Conservation (phyloP, 495 filamentous ascomycete genomes). For the Hypoxylon intermedium region DNA sequence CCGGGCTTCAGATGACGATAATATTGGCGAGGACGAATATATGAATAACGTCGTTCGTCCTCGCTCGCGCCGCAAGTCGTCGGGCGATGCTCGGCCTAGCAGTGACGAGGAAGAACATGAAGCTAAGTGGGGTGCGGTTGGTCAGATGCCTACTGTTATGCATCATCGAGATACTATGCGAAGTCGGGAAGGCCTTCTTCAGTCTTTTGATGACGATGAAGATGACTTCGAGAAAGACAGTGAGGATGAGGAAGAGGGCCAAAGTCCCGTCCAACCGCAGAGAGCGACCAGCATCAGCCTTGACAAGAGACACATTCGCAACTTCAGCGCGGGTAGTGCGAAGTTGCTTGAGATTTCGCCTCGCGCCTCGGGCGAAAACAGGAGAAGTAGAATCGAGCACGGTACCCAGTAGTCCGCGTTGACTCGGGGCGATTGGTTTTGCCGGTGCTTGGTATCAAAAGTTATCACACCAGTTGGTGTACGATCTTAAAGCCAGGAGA, state of each 20-base stretch:
- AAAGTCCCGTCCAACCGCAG: conserved; percentile 54
- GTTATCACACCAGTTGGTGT: conserved; percentile 5
- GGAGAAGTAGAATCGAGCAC: conserved; percentile 34
- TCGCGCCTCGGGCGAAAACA: conserved; percentile 53
- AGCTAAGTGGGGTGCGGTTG: conserved; percentile 55
- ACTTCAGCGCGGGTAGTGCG: conserved; percentile 76
- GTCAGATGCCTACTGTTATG: conserved; percentile 50
- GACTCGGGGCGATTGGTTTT: conserved; percentile 13
- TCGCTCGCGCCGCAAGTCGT: conserved; percentile 52
- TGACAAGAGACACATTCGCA: conserved; percentile 67
- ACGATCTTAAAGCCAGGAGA: conserved; percentile 30
- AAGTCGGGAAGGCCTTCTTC: conserved; percentile 70
- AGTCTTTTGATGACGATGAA: conserved; percentile 49
- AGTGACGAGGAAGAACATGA: conserved; percentile 52
- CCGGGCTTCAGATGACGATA: conserved; percentile 59
- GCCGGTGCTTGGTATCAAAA: conserved; percentile 12
- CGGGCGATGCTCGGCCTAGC: conserved; percentile 54
- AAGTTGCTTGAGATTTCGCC: conserved; percentile 69
- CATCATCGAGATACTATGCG: conserved; percentile 48
- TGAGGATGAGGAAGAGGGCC: conserved; percentile 50
- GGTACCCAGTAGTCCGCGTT: conserved; percentile 26
- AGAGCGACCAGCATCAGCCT: conserved; percentile 71
- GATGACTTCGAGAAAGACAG: conserved; percentile 32
- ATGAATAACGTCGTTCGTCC: conserved; percentile 62
- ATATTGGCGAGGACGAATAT: conserved; percentile 70